Percentiles rank a stretch among this genome's conserved stretches.
These are phyloP conservation scores for Westerdykella sp. DNA, from an alignment of 2,329 filamentous ascomycete species.

Conservation along the genomic window DNA sequence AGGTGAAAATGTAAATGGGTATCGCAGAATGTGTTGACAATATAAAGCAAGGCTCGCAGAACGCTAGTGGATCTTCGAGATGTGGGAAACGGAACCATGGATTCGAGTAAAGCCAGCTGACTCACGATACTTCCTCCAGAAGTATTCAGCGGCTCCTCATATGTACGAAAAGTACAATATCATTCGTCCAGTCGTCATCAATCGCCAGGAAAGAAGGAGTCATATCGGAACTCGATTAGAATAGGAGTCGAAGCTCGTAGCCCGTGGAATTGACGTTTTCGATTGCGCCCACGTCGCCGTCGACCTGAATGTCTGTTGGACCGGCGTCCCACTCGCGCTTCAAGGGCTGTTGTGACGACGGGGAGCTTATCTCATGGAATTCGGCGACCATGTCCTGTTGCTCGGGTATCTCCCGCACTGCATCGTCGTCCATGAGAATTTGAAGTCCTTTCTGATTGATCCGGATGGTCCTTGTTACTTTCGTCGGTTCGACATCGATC, in stretches of 20 bases:
- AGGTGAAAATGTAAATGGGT: slow-evolving; percentile 29
- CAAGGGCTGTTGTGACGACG: slow-evolving; percentile 33
- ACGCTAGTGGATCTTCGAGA: slow-evolving; percentile 24
- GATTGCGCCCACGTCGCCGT: slow-evolving; percentile 42
- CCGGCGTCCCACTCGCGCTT: slow-evolving; percentile 51
- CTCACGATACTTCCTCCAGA: neutral
- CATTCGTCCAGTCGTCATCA: slow-evolving; percentile 16
- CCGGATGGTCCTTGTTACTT: slow-evolving; percentile 65
- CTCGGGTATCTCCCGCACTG: slow-evolving; percentile 75
- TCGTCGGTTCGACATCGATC: slow-evolving; percentile 68
- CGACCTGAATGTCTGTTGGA: slow-evolving; percentile 43
- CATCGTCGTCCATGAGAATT: slow-evolving; percentile 85
- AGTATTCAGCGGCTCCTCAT: slow-evolving; percentile 13
- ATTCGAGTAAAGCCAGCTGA: neutral
- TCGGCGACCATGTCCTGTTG: slow-evolving; percentile 81
- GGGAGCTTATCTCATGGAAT: slow-evolving; percentile 56
- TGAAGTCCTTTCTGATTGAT: slow-evolving; percentile 69
- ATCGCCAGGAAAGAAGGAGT: slow-evolving; percentile 6
- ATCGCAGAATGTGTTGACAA: slow-evolving; percentile 24
- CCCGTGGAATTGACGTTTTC: slow-evolving; percentile 42
- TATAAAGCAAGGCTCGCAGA: slow-evolving; percentile 7
- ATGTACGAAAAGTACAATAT: slow-evolving; percentile 29
- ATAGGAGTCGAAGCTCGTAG: slow-evolving; percentile 47
- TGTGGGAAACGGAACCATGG: too few species aligned
- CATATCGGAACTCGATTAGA: slow-evolving; percentile 22